These are phyloP conservation scores for Psophocarpus tetragonolobus DNA, from an alignment of 306 rosid genomes.

Conservation along the genomic window DNA sequence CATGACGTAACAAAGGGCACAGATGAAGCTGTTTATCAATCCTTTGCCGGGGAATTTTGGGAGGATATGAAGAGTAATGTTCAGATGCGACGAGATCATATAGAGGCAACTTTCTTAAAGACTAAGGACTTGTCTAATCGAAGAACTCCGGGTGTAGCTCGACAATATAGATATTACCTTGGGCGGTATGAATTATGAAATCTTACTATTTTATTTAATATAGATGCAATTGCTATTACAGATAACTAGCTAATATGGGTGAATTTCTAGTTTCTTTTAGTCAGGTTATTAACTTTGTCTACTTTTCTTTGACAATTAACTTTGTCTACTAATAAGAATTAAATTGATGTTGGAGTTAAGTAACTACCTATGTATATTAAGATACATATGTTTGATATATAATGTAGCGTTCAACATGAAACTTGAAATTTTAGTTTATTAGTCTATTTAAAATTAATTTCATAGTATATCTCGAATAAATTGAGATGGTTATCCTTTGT, in stretches of 20 bases:
- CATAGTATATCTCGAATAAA: neutral
- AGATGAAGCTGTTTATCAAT: slow-evolving; percentile 41
- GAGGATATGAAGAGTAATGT: slow-evolving; percentile 60
- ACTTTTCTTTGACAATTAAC: no score
- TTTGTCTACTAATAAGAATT: neutral
- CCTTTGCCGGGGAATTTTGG: slow-evolving; percentile 67
- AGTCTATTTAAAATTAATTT: neutral
- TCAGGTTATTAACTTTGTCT: neutral
- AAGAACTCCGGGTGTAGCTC: slow-evolving; percentile 61
- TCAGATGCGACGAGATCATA: slow-evolving; percentile 46
- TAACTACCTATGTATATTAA: neutral
- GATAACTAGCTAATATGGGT: neutral
- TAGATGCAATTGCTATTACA: neutral
- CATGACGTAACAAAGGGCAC: slow-evolving; percentile 15
- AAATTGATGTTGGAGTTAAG: neutral
- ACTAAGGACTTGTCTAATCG: slow-evolving; percentile 67
- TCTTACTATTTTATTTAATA: neutral
- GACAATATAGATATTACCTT: slow-evolving; percentile 71
- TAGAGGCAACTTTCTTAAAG: slow-evolving; percentile 44
- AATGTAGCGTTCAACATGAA: neutral
- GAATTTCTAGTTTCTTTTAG: slow-evolving; percentile 1
- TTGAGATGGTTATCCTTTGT: slow-evolving; percentile 6
- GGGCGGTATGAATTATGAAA: slow-evolving; percentile 57
- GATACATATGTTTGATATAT: neutral
- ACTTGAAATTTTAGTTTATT: neutral